phyloP scores from a whole-genome alignment of 805 yeast genomes.

The Cyberlindnera amylophila region DNA sequence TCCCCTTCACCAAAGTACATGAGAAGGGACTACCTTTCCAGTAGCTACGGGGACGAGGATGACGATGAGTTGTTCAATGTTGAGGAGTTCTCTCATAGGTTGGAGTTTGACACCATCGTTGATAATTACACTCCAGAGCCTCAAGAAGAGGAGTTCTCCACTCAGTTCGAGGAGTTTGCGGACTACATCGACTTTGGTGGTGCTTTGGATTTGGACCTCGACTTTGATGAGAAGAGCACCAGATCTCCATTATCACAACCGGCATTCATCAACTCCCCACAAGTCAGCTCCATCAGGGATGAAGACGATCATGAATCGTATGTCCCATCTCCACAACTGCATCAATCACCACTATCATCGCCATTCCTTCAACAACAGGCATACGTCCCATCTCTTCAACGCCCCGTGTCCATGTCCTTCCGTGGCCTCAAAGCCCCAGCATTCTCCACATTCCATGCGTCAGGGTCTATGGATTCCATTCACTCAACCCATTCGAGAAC shows the following conservation, averaged over 20 bases:
- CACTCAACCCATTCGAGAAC: neutral
- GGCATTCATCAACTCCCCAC: conserved; percentile 13
- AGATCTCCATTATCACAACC: conserved; percentile 17
- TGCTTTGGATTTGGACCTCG: conserved; percentile 34
- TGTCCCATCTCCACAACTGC: conserved; percentile 9
- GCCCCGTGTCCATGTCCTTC: conserved; percentile 49
- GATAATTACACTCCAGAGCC: conserved; percentile 7
- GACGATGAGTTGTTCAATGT: conserved; percentile 26
- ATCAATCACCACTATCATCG: conserved; percentile 19
- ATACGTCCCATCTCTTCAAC: conserved; percentile 16
- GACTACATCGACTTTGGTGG: conserved; percentile 44
- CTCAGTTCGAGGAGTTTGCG: conserved; percentile 42
- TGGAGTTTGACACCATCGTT: conserved; percentile 18
- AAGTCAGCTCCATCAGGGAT: conserved; percentile 1
- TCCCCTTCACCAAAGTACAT: conserved; percentile 23
- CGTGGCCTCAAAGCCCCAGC: conserved; percentile 60
- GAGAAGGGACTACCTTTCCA: conserved; percentile 23
- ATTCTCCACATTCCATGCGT: conserved; percentile 36
- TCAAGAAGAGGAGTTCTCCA: conserved; percentile 26
- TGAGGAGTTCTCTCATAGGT: conserved; percentile 25
- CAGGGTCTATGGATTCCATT: conserved; percentile 15
- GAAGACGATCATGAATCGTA: neutral
- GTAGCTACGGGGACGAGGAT: conserved; percentile 7
- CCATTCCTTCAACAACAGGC: conserved; percentile 23
- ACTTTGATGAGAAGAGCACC: conserved; percentile 18